A percentile compares a stretch with the other conserved stretches of the same genome.
Evolutionary conservation across 1,284 basidiomycete species (phyloP).

Genomic region (Papiliotrema fonsecae): DNA sequence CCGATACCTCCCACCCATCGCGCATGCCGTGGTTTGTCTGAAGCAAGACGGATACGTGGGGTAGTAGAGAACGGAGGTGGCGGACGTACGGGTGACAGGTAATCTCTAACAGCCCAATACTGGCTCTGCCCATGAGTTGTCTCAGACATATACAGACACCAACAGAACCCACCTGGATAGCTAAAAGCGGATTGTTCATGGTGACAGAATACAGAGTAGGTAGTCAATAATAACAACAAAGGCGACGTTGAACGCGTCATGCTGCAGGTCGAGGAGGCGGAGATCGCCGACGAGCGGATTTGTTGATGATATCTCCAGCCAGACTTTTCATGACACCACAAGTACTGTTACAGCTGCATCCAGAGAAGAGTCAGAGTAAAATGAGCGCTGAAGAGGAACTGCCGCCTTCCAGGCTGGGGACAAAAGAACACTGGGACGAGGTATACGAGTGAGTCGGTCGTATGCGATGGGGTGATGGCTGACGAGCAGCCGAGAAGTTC

Average conservation of each 20-base stretch:
- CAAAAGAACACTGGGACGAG: slow-evolving; percentile 48
- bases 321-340: too few species aligned
- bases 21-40: too few species aligned
- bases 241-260: not conserved
- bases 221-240: too few species aligned
- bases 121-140: slow-evolving; percentile 57
- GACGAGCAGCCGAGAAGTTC: slow-evolving; percentile 39
- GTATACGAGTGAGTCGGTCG: slow-evolving; percentile 46
- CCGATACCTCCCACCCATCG: too few species aligned
- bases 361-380: too few species aligned
- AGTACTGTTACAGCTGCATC: too few species aligned
- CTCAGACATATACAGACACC: not conserved
- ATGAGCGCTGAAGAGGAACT: slow-evolving; percentile 48
- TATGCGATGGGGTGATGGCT: too few species aligned
- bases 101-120: slow-evolving; percentile 93
- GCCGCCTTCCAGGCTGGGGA: slow-evolving; percentile 45
- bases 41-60: not conserved
- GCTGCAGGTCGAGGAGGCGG: not conserved
- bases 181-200: slow-evolving; percentile 47
- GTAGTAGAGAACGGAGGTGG: too few species aligned
- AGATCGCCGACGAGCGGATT: not conserved
- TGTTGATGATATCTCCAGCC: too few species aligned
- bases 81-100: slow-evolving; percentile 75
- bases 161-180: slow-evolving; percentile 40
- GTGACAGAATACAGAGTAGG: too few species aligned